Evolutionary conservation across 768 basidiomycete species (phyloP).

Genomic region (Leucocoprinus birnbaumii): DNA sequence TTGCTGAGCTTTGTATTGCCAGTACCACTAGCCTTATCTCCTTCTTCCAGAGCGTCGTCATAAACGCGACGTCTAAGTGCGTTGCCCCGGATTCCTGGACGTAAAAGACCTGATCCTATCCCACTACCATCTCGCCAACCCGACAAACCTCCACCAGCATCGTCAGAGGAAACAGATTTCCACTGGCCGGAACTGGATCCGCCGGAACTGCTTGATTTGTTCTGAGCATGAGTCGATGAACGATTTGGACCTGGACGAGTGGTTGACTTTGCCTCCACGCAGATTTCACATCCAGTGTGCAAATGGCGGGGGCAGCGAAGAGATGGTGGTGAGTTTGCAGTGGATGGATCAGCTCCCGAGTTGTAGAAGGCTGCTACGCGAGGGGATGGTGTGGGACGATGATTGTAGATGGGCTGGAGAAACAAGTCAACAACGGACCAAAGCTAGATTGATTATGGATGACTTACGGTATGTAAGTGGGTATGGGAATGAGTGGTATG

Average conservation of each 20-base stretch:
- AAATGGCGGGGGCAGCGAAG: constrained; percentile 74
- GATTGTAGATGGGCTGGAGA: constrained; percentile 12
- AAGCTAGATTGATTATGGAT: background rate
- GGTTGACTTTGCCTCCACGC: constrained; percentile 56
- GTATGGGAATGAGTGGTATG: background rate
- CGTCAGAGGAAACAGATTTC: background rate
- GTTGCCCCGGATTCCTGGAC: constrained; percentile 53
- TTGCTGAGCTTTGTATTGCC: constrained; percentile 66
- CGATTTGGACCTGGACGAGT: constrained; percentile 16
- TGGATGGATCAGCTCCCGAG: constrained; percentile 58
- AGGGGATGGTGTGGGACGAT: constrained; percentile 26
- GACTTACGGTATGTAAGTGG: constrained; percentile 4
- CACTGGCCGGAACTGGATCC: constrained; percentile 1
- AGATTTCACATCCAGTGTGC: constrained; percentile 72
- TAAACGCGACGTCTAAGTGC: constrained; percentile 50
- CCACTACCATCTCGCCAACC: constrained; percentile 79
- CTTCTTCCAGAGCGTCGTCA: constrained; percentile 17
- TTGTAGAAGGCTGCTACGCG: constrained; percentile 53
- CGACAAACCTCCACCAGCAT: constrained; percentile 47
- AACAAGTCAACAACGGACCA: background rate
- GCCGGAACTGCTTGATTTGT: background rate
- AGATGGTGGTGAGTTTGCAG: constrained; percentile 59
- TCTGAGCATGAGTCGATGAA: background rate
- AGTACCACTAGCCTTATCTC: constrained; percentile 34
- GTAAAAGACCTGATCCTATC: constrained; percentile 65